Conservation (phyloP, 2,329 filamentous ascomycete species). For the Pseudogymnoascus destructans region DNA sequence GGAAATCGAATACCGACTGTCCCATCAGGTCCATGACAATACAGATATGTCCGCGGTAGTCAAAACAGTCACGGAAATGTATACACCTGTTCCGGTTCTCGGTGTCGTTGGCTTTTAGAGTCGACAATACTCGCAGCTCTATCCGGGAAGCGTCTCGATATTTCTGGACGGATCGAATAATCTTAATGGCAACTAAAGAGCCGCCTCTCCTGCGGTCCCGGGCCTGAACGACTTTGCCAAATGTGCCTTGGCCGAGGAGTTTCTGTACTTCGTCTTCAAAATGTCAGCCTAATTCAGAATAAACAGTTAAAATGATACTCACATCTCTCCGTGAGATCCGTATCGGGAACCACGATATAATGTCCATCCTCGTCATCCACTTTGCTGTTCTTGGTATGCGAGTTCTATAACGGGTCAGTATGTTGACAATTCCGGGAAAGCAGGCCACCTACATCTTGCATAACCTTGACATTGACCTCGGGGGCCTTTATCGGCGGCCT, state of each 20-base stretch:
- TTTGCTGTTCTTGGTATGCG: slow-evolving; percentile 48
- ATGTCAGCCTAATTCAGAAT: slow-evolving; percentile 19
- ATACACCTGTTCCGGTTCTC: slow-evolving; percentile 94
- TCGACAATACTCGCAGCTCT: slow-evolving; percentile 83
- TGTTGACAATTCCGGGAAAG: neutral
- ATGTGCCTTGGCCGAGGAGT: slow-evolving; percentile 89
- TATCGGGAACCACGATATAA: slow-evolving; percentile 84
- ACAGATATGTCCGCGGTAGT: slow-evolving; percentile 94
- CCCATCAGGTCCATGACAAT: slow-evolving; percentile 66
- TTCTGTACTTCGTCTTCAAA: slow-evolving; percentile 69
- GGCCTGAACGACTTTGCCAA: slow-evolving; percentile 95
- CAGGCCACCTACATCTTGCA: slow-evolving; percentile 44
- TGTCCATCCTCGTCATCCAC: slow-evolving; percentile 95
- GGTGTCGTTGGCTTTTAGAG: slow-evolving; percentile 79
- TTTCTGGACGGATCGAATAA: slow-evolving; percentile 95
- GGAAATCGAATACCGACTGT: slow-evolving; percentile 95
- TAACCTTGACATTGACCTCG: slow-evolving; percentile 53
- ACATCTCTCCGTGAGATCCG: slow-evolving; percentile 82
- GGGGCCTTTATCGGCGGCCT: slow-evolving; percentile 83
- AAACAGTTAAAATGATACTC: slow-evolving; percentile 31
- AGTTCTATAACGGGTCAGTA: slow-evolving; percentile 23
- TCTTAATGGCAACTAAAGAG: slow-evolving; percentile 83
- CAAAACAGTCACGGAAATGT: slow-evolving; percentile 90
- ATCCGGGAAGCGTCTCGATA: slow-evolving; percentile 94
- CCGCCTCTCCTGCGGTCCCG: slow-evolving; percentile 62